Percentiles rank a stretch among this genome's conserved stretches.
phyloP scores from a whole-genome alignment of 2,329 filamentous ascomycete genomes.

The Sporothrix mexicana region DNA sequence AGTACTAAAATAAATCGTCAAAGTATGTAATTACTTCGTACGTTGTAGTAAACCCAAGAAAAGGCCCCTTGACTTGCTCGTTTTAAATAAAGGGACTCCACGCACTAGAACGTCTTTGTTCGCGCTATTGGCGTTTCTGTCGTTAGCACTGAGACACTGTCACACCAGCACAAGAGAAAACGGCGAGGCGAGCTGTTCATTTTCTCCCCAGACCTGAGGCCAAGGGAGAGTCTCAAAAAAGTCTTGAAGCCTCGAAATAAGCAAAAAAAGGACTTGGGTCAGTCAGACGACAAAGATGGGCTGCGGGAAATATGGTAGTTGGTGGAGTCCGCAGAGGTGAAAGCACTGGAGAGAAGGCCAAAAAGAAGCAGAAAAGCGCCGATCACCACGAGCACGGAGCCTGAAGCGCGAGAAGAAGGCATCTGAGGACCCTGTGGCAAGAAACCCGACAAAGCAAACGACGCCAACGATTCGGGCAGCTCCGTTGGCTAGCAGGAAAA shows the following conservation, averaged over 20 bases:
- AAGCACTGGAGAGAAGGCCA: background rate
- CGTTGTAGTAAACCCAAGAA: too few species aligned
- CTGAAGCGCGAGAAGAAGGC: background rate
- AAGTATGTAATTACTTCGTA: background rate
- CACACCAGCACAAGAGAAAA: background rate
- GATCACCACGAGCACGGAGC: background rate
- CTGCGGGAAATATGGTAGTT: slow-evolving; percentile 7
- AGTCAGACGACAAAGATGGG: background rate
- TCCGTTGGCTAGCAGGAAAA: slow-evolving; percentile 25
- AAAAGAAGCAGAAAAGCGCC: background rate
- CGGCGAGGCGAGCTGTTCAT: background rate
- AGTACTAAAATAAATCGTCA: background rate
- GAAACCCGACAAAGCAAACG: too few species aligned
- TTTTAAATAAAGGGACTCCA: background rate
- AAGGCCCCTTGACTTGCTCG: too few species aligned
- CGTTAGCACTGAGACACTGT: slow-evolving; percentile 23
- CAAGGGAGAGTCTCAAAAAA: too few species aligned
- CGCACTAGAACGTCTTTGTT: background rate
- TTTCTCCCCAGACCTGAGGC: background rate
- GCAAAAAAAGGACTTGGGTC: background rate
- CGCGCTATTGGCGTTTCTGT: slow-evolving; percentile 13
- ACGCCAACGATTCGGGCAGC: background rate
- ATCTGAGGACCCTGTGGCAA: background rate
- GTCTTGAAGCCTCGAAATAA: too few species aligned
- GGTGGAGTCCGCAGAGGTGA: background rate